phyloP scores from a whole-genome alignment of 371 early-diverging fungal genomes.

The Mucor racemosus region DNA sequence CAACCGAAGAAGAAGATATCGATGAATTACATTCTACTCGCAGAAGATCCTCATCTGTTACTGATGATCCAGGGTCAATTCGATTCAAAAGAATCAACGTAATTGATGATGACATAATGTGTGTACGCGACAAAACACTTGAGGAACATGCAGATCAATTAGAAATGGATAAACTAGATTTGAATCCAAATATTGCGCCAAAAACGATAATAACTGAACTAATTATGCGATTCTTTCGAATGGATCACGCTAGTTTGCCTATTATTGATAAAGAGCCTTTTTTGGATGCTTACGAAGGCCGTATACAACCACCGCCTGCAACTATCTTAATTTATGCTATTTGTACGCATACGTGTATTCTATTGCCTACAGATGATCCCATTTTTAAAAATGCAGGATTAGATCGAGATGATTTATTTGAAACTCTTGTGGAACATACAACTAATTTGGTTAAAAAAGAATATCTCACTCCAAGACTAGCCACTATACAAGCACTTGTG shows the following conservation, averaged over 20 bases:
- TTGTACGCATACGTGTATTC: conserved; percentile 35
- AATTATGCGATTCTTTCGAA: conserved; percentile 20
- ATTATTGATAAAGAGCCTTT: conserved; percentile 40
- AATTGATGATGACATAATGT: conserved; percentile 38
- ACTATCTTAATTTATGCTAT: conserved; percentile 46
- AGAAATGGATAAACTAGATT: conserved; percentile 22
- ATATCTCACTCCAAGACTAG: conserved; percentile 39
- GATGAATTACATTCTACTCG: conserved; percentile 6
- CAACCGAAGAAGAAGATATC: conserved; percentile 17
- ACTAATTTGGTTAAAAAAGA: conserved; percentile 32
- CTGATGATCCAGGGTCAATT: not conserved
- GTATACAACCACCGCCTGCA: conserved; percentile 35
- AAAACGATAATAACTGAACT: conserved; percentile 34
- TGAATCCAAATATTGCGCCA: conserved; percentile 26
- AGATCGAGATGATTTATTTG: conserved; percentile 33
- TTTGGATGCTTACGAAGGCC: conserved; percentile 40
- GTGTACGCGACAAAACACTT: conserved; percentile 31
- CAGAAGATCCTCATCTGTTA: not conserved
- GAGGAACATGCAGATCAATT: conserved; percentile 32
- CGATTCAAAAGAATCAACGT: conserved; percentile 35
- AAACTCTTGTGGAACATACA: conserved; percentile 34
- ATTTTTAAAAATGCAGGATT: conserved; percentile 30
- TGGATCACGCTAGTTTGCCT: conserved; percentile 25
- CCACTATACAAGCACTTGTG: conserved; percentile 48
- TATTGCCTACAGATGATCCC: conserved; percentile 33